These are phyloP conservation scores for Anthracocystis panici-leucophaei DNA, from an alignment of 1,284 basidiomycete genomes.

Conservation along the genomic window DNA sequence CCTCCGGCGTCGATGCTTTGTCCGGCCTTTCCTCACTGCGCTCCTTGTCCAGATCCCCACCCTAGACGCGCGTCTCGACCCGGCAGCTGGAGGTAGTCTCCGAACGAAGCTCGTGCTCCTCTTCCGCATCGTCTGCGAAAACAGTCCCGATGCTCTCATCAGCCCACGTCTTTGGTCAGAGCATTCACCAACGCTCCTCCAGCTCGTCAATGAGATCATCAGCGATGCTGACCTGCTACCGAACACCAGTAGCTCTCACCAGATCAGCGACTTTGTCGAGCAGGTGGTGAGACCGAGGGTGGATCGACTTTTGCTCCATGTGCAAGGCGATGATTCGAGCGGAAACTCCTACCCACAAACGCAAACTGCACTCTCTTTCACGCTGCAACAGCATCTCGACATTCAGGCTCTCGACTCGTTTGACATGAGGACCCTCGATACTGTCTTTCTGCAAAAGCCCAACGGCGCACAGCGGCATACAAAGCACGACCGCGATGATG, in stretches of 20 bases:
- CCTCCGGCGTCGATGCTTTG: slow-evolving; percentile 37
- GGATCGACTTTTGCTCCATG: slow-evolving; percentile 27
- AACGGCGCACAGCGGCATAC: not conserved
- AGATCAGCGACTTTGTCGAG: slow-evolving; percentile 21
- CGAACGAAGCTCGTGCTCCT: slow-evolving; percentile 39
- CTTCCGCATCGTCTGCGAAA: slow-evolving; percentile 37
- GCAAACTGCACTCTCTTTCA: not conserved
- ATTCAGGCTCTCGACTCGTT: slow-evolving; percentile 46
- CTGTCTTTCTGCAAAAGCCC: slow-evolving; percentile 26
- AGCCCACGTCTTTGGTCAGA: slow-evolving; percentile 73
- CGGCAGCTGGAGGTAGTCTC: slow-evolving; percentile 20
- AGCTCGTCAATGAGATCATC: slow-evolving; percentile 28
- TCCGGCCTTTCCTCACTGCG: slow-evolving; percentile 30
- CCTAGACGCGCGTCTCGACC: slow-evolving; percentile 31
- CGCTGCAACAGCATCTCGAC: slow-evolving; percentile 32
- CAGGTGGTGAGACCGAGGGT: slow-evolving; percentile 23
- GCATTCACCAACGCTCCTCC: slow-evolving; percentile 24
- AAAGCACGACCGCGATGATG: slow-evolving; percentile 31
- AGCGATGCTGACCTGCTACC: slow-evolving; percentile 9
- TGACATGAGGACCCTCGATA: slow-evolving; percentile 41
- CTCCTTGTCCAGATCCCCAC: slow-evolving; percentile 28
- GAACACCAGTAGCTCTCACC: not conserved
- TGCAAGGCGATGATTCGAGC: not conserved
- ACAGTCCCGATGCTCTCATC: slow-evolving; percentile 77
- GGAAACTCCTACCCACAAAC: not conserved